Evolutionary conservation across 2,329 filamentous ascomycete genomes (phyloP).

Genomic region (Colletotrichum phormii): DNA sequence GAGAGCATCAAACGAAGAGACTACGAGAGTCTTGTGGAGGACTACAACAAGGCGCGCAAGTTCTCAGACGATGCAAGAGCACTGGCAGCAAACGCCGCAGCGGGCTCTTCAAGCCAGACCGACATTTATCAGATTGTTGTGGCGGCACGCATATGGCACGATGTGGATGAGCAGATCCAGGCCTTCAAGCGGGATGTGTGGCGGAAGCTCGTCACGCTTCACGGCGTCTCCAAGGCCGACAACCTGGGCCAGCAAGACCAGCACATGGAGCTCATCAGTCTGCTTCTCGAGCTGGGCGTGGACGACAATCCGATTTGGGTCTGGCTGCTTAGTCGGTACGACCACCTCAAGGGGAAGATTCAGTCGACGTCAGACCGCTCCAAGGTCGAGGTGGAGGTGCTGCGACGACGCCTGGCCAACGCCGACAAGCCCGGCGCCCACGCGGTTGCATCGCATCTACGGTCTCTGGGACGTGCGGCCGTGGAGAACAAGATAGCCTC

Average conservation of each 20-base stretch:
- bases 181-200: conserved; percentile 90
- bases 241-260: conserved; percentile 73
- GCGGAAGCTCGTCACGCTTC: conserved; percentile 79
- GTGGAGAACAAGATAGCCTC: conserved; percentile 70
- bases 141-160: conserved; percentile 93
- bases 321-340: conserved; percentile 91
- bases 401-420: conserved; percentile 83
- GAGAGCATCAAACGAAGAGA: conserved; percentile 92
- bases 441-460: conserved; percentile 79
- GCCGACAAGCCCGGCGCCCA: conserved; percentile 77
- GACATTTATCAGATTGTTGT: conserved; percentile 89
- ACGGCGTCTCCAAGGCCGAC: conserved; percentile 66
- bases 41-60: conserved; percentile 85
- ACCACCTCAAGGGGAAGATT: conserved; percentile 89
- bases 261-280: conserved; percentile 89
- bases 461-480: conserved; percentile 76
- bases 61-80: conserved; percentile 81
- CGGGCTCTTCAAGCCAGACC: conserved; percentile 74
- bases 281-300: conserved; percentile 92
- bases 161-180: conserved; percentile 89
- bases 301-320: conserved; percentile 97
- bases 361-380: conserved; percentile 83
- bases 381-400: conserved; percentile 90
- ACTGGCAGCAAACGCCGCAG: conserved; percentile 69
- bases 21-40: conserved; percentile 87